Base-by-base conservation (phyloP, 495 filamentous ascomycete genomes). In the Penicillium bialowiezense region DNA sequence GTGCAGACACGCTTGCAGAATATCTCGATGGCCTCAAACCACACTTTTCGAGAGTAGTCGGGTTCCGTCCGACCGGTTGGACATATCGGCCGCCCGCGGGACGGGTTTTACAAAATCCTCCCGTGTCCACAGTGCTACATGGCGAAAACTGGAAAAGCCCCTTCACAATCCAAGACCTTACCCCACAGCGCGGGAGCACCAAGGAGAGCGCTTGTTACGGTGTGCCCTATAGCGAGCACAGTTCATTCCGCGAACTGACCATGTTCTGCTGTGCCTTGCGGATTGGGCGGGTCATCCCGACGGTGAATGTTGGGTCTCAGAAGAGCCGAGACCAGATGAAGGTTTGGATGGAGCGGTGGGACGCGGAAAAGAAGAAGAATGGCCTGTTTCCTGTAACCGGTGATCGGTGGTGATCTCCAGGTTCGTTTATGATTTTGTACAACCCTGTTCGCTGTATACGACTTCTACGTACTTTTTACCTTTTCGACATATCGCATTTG, bases 161-260 rank as follows among this genome's bases (percentile, higher is more conserved):
- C 8, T 97, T 88, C 58, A 70, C 71, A 0, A 75, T 75, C 34
- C 44, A 65, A 4, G 84, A 96, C 35, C 70, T 98, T 18, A 75
- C 80, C 8, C 86, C 90, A 1, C 85, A 92, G 70, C 76, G 90
- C 2, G 95, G 93, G 5, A 86, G 84, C 62, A 86, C 86, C 18
- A 73, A 76, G 36, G 82, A 87, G 49, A 85, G 86, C 18, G 83
- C 82, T 49, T 95, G 89, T 58, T 96, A 89, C 53, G 90, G 87
- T 10, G 93, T 97, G 18, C 93, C 93, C 33, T 98, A 98, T 61
- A 89, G 84, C 43, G 93, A 98, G 70, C 93, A 98, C 57, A 92
- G 88, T 64, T 90, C 85, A 35, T 98, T 98, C 60, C 73, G 93
- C 17, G 93, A 98, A 75, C 66, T 98, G 64, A 90, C 89, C 2